Evolutionary conservation across 83 land plant genomes (phyloP).

Genomic region (Picea mariana): DNA sequence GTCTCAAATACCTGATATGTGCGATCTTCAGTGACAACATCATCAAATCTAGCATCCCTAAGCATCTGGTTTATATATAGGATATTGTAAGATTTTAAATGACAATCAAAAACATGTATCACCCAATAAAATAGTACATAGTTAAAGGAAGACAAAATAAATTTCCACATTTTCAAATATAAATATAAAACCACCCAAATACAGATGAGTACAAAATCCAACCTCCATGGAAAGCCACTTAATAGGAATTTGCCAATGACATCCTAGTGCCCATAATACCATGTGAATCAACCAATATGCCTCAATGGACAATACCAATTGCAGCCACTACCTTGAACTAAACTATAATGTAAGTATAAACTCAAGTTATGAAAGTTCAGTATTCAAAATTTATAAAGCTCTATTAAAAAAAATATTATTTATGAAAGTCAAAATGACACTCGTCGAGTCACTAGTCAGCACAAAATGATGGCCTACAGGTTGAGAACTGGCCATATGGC

Average conservation of each 20-base stretch:
- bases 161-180: too few relatives aligned
- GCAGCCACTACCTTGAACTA: neutral
- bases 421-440: too few relatives aligned
- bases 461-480: too few relatives aligned
- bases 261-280: neutral
- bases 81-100: neutral
- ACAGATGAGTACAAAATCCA: neutral
- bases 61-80: slow-evolving; percentile 67
- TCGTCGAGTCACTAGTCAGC: too few relatives aligned
- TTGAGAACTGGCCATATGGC: too few relatives aligned
- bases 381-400: too few relatives aligned
- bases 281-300: too few relatives aligned
- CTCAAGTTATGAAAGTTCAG: neutral
- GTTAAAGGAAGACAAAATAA: neutral
- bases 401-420: too few relatives aligned
- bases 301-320: too few relatives aligned
- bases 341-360: neutral
- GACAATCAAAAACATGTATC: neutral
- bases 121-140: neutral
- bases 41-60: slow-evolving; percentile 76
- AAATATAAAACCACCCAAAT: neutral
- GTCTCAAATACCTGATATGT: slow-evolving; percentile 73
- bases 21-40: slow-evolving; percentile 92
- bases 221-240: too few relatives aligned
- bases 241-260: too few relatives aligned